Evolutionary conservation across 495 filamentous ascomycete species (phyloP), one percentile per base, ranked within the genome.

Genomic region (Pyrenopolyporus hunteri): DNA sequence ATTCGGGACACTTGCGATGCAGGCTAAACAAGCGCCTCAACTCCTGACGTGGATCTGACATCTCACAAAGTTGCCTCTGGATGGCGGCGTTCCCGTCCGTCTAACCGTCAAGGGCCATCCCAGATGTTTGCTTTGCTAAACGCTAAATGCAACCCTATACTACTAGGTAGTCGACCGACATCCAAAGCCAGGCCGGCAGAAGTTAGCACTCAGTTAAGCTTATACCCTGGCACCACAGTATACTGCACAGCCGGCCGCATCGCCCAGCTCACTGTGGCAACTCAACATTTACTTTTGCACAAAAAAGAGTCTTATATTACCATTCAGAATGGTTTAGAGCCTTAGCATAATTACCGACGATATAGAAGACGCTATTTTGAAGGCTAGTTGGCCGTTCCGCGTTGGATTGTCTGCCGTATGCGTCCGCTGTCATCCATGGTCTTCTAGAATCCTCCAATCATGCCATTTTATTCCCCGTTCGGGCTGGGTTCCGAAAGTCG

Each of bases 21-120:
- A 16, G 26, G 44, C 57, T 61, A 61, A 19, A 50, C 23, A 42
- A 53, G 42, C 57, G 42, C 37, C 32, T 47, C 19, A 46, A 55
- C 23, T 52, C 32, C n/a, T 53, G 63, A 60, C 57, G 57, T 59
- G 45, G 32, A 57, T 57, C 40, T 61, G 33, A 65, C 44, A 60
- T 28, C 37, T 55, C 17, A 19, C 26, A 51, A 39, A 65, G 36
- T 35, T 56, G 32, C 29, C 28, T 22, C 25, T 36, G 11, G 23
- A 45, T 13, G 31, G 53, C 52, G 53, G 47, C 47, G 40, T 59
- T 50, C 42, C 49, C 37, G 35, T 31, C 42, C 13, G 13, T 19
- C 47, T 44, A 7, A 29, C 42, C 13, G 13, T 19, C 47, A 37
- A 7, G 36, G 42, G 49, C 28, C 6, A 23, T 44, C 43, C 54